Evolutionary conservation across 257 asterid species (phyloP), one percentile per base, ranked within the genome.

Genomic region (Solanum ossicruentum): DNA sequence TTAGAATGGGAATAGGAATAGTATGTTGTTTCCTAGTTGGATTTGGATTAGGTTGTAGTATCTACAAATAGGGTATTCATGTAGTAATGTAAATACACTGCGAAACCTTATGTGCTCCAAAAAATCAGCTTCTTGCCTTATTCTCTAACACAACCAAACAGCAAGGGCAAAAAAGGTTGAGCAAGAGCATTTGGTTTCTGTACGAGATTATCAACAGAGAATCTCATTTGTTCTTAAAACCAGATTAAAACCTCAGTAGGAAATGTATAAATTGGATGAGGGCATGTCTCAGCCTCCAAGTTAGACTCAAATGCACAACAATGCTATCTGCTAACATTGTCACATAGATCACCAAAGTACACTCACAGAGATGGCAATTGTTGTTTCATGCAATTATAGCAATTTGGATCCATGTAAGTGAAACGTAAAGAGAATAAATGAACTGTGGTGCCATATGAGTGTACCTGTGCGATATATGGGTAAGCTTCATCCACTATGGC

Each of bases 401-500:
- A 23, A 75, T 75, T 56, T 15, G 43, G 12, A 49, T 49, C 45
- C 61, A 49, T 15, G 82, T 8, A 49, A 77, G 15, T 9, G 65
- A 51, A 28, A 52, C 21, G 26, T 52, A 52, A 52, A 52, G 82
- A 78, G 65, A 54, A 26, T 55, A 78, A 78, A 78, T 26, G 82
- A 78, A 78, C 82, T 26, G 61, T 52, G 82, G 65, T 12, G 52
- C 65, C 41, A 1, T 66, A 80, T 80, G 85, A 80, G 20, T 77
- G 83, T 88, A 97, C 99, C 98, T 97, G 99, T 15, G 99, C 99
- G 81, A 97, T 88, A 88, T 95, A 97, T 55, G 99, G 99, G 89
- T 97, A 97, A 86, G 99, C 99, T 93, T 97, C 99, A 89, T 97
- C 99, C 18, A 97, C 99, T n/a, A 97, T 90, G 84, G 99, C 99